phyloP scores from a whole-genome alignment of 305 asterid species.

The Fraxinus sp. region DNA sequence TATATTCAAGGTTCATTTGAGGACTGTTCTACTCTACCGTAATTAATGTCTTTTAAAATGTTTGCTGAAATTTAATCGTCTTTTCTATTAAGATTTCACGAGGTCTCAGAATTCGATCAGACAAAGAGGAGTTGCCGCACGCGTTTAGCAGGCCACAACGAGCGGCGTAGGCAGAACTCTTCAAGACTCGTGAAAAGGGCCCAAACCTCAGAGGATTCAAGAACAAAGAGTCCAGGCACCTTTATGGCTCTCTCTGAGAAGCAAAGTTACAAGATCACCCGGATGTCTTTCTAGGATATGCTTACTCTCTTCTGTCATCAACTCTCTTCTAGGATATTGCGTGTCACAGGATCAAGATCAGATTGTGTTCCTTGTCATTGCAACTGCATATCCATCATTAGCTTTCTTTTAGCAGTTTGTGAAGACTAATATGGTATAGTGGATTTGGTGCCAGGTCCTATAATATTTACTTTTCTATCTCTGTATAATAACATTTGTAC shows the following conservation, averaged over 20 bases:
- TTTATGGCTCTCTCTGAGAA: constrained; percentile 4
- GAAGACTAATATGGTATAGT: neutral
- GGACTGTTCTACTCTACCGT: neutral
- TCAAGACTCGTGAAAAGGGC: constrained; percentile 27
- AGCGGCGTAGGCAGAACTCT: constrained; percentile 50
- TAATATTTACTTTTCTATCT: neutral
- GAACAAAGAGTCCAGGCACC: constrained; percentile 27
- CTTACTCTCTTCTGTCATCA: constrained; percentile 72
- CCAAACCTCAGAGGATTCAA: constrained; percentile 13
- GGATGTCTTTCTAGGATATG: constrained; percentile 25
- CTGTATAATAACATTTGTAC: neutral
- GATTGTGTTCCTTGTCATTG: neutral
- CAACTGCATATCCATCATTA: neutral
- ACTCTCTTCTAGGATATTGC: neutral
- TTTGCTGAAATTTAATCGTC: neutral
- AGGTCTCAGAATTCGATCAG: constrained; percentile 52
- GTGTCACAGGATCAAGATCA: neutral
- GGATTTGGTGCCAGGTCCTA: neutral
- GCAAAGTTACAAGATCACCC: constrained; percentile 22
- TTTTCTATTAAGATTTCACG: constrained; percentile 47
- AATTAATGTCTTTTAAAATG: neutral
- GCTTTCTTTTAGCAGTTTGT: neutral
- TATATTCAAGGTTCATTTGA: neutral
- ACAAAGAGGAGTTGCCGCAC: constrained; percentile 59
- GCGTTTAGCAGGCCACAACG: constrained; percentile 56